Base-by-base conservation (phyloP, 2,329 filamentous ascomycete genomes). In the Trichoderma sp. region DNA sequence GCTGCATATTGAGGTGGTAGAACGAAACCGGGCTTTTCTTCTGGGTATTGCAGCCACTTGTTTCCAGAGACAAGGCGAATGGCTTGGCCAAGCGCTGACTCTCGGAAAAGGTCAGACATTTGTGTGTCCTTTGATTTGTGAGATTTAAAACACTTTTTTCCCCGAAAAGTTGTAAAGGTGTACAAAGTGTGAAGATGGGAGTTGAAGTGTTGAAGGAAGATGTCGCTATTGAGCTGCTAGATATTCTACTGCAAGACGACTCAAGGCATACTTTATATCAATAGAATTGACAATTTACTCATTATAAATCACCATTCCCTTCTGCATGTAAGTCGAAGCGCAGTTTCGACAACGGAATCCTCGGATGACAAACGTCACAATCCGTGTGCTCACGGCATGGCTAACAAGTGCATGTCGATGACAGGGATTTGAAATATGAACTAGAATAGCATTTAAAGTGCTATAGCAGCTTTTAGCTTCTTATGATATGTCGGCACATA, bases 31-130 rank as follows among this genome's bases (percentile, higher is more conserved):
- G 61, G 24, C 2, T 7, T 18, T 18, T 55, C 49, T 46, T 55
- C 61, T 30, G 51, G 61, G 11, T 43, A 65, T 3, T 55, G 61
- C 5, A 65, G 61, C 61, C 5, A 55, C 21, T 55, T 65, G 16
- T 65, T 65, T 21, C 51, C 11, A 37, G 49, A 64, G 11, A 65
- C 5, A 6, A 55, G n/a, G 16, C 61, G 61, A 30, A 65, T 60
- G 61, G 61, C 61, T 30, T 65, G 61, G 24, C 61, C 61, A 55
- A 65, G 61, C 18, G 61, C 61, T 13, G 51, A 65, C 30, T 65
- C 61, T 21, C 61, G 32, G 30, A 65, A 32, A 14, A 16, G 24
- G 2, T 55, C 49, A 37, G 39, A 43, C 51, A 65, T 65, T 2
- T n/a, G 6, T 28, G 16, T 18, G 3, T n/a, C 39, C 6, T n/a